Conservation (phyloP, 345 rosid species). For the Syzygium jambos region DNA sequence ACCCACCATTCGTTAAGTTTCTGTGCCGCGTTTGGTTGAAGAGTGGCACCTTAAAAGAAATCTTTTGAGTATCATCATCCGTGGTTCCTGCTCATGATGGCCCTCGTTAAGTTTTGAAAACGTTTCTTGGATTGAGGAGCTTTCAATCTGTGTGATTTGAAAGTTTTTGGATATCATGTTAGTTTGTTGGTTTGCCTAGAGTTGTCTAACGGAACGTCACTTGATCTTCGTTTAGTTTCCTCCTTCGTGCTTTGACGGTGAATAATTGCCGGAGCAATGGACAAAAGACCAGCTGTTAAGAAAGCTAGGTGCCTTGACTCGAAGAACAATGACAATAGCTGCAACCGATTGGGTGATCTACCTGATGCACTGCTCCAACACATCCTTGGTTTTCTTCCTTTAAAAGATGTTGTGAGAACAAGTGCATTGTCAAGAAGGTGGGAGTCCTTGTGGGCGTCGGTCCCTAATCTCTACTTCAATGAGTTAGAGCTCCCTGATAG, state of each 20-base stretch:
- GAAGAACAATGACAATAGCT: not conserved
- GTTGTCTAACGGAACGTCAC: not conserved
- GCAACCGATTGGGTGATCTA: not conserved
- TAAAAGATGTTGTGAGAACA: not conserved
- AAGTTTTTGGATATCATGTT: not conserved
- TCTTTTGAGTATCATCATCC: not conserved
- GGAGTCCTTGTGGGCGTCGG: not conserved
- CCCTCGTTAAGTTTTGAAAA: not conserved
- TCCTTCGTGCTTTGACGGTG: not conserved
- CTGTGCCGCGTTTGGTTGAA: not conserved
- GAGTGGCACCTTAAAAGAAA: not conserved
- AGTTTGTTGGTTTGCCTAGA: not conserved
- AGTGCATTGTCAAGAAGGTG: not conserved
- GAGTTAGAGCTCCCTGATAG: not conserved
- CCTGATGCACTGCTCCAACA: not conserved
- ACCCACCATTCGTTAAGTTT: rapidly evolving
- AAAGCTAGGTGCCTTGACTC: not conserved
- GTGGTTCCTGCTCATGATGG: not conserved
- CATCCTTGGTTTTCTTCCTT: slow-evolving; percentile 1
- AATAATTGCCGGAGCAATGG: not conserved
- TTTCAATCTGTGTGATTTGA: not conserved
- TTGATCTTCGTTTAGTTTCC: not conserved
- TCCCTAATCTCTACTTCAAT: not conserved
- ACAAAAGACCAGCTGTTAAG: not conserved
- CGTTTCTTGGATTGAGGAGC: not conserved